Evolutionary conservation across 1,139 yeast genomes (phyloP).

Genomic region (Suhomyces bolitotheri): DNA sequence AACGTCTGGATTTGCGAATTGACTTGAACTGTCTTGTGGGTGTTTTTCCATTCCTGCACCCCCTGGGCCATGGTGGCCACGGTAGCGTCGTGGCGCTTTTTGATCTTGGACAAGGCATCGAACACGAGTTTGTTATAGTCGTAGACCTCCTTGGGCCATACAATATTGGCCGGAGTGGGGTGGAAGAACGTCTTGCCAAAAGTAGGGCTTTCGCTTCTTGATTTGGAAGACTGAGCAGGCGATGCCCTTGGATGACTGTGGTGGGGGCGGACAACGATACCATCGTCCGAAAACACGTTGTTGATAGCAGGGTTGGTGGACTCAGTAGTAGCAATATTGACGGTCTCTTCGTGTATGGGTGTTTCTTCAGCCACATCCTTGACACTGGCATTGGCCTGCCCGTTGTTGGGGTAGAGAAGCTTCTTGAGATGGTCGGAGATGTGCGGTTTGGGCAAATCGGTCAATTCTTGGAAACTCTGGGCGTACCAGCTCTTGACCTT

Average conservation of each 20-base stretch:
- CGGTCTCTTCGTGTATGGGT: slow-evolving; percentile 17
- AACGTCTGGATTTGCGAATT: slow-evolving; percentile 74
- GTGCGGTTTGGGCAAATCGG: slow-evolving; percentile 52
- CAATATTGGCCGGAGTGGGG: slow-evolving; percentile 50
- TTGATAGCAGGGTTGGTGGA: slow-evolving; percentile 42
- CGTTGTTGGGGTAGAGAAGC: slow-evolving; percentile 26
- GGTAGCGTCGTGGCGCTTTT: slow-evolving; percentile 87
- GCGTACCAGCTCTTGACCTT: slow-evolving; percentile 89
- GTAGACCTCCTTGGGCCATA: slow-evolving; percentile 76
- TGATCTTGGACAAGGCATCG: slow-evolving; percentile 67
- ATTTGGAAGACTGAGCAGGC: slow-evolving; percentile 2
- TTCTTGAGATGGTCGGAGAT: slow-evolving; percentile 41
- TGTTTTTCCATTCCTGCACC: slow-evolving; percentile 81
- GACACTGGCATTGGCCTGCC: slow-evolving; percentile 1
- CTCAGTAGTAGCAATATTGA: slow-evolving; percentile 35
- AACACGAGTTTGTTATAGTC: slow-evolving; percentile 70
- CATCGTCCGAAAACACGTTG: slow-evolving; percentile 51
- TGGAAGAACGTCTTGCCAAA: slow-evolving; percentile 61
- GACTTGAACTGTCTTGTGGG: slow-evolving; percentile 47
- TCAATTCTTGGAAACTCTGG: slow-evolving; percentile 82
- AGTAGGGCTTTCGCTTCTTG: slow-evolving; percentile 29
- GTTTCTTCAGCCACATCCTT: slow-evolving; percentile 10
- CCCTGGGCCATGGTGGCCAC: slow-evolving; percentile 94
- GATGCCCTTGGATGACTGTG: slow-evolving; percentile 15
- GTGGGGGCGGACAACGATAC: slow-evolving; percentile 41